Evolutionary conservation across 805 yeast genomes (phyloP).

Genomic region (Spathaspora sp.): DNA sequence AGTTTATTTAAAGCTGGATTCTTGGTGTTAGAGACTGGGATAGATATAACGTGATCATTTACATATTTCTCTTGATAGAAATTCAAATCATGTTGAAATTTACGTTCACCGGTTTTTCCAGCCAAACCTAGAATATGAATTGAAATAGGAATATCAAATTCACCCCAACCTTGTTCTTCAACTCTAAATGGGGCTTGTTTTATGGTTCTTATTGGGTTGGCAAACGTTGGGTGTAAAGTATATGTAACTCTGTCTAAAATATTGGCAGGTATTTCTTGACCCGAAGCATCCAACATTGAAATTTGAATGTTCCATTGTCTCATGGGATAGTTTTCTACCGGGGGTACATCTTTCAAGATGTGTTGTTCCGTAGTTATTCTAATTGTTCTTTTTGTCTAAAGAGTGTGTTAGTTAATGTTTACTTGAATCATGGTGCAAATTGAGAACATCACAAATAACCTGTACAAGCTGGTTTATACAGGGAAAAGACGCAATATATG

Average conservation of each 20-base stretch:
- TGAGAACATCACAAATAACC: no score
- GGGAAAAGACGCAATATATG: no score
- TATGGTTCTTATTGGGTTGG: constrained; percentile 78
- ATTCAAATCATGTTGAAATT: constrained; percentile 84
- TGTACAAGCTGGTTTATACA: no score
- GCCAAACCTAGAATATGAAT: constrained; percentile 56
- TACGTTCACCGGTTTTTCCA: constrained; percentile 87
- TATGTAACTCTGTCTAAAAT: constrained; percentile 91
- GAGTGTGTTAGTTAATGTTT: constrained; percentile 14
- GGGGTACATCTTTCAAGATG: constrained; percentile 73
- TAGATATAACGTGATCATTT: constrained; percentile 70
- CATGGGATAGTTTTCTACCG: constrained; percentile 90
- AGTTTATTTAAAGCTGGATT: constrained; percentile 64
- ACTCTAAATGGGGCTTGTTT: constrained; percentile 83
- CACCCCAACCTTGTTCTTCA: constrained; percentile 98
- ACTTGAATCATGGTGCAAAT: neutral
- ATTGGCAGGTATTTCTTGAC: constrained; percentile 79
- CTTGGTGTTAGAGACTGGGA: constrained; percentile 63
- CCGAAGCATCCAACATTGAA: constrained; percentile 69
- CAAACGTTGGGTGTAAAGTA: constrained; percentile 91
- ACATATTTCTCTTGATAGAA: constrained; percentile 74
- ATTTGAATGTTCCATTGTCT: constrained; percentile 88
- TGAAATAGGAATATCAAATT: constrained; percentile 82
- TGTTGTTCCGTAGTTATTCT: constrained; percentile 86
- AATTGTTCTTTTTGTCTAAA: constrained; percentile 73